Conservation (phyloP, 1,284 basidiomycete species). For the Malassezia japonica region DNA sequence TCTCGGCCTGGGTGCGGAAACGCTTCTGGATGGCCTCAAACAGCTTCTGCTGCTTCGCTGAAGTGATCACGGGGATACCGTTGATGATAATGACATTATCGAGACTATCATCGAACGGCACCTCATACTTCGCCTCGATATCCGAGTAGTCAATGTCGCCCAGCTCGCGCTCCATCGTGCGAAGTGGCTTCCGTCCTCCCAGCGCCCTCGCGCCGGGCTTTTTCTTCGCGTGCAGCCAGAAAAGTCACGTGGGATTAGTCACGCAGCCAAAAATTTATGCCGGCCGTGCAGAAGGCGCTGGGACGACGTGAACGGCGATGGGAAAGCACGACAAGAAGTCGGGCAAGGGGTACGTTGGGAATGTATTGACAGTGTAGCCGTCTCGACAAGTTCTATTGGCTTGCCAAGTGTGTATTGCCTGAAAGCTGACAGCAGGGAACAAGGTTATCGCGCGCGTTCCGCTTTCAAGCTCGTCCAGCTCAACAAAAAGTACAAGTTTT, state of each 20-base stretch:
- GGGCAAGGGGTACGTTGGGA: constrained; percentile 31
- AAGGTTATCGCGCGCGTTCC: constrained; percentile 97
- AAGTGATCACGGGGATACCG: constrained; percentile 49
- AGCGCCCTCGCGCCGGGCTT: neutral
- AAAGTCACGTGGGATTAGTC: constrained; percentile 14
- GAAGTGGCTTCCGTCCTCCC: neutral
- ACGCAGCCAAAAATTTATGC: constrained; percentile 2
- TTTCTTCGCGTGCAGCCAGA: constrained; percentile 8
- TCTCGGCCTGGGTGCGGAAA: constrained; percentile 46
- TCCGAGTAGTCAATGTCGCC: constrained; percentile 84
- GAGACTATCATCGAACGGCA: constrained; percentile 48
- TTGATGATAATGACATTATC: constrained; percentile 51
- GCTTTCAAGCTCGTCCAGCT: constrained; percentile 99
- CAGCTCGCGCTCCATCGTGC: constrained; percentile 49
- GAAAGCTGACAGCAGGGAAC: constrained; percentile 54
- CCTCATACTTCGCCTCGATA: constrained; percentile 69
- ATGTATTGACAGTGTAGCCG: constrained; percentile 19
- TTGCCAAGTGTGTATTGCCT: constrained; percentile 50
- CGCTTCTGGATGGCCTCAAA: constrained; percentile 49
- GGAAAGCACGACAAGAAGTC: constrained; percentile 47
- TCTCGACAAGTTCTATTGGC: constrained; percentile 49
- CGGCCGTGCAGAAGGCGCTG: neutral
- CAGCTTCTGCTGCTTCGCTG: constrained; percentile 48
- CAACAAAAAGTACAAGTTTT: constrained; percentile 92
- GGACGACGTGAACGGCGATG: constrained; percentile 17